Conservation (phyloP, 306 rosid genomes). For the Quercus parvula region DNA sequence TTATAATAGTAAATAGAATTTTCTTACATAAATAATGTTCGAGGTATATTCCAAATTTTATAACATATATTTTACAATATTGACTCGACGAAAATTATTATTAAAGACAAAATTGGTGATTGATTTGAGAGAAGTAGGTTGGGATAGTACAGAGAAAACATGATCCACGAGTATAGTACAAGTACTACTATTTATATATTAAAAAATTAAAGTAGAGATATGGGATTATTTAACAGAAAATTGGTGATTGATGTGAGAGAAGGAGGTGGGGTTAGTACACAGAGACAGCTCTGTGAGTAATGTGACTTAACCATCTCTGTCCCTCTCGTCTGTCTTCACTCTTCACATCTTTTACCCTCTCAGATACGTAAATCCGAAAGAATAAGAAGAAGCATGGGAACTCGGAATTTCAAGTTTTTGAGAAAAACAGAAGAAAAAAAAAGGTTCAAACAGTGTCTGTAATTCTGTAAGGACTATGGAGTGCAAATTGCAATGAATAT, state of each 20-base stretch:
- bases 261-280: conserved; percentile 38
- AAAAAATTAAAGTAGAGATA: conserved; percentile 13
- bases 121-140: too few relatives aligned
- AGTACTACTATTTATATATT: too few relatives aligned
- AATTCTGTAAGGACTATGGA: not conserved
- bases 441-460: conserved; percentile 6
- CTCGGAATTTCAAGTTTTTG: conserved; percentile 32
- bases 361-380: conserved; percentile 56
- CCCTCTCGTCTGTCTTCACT: conserved; percentile 34
- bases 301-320: conserved; percentile 60
- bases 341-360: conserved; percentile 69
- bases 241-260: conserved; percentile 56
- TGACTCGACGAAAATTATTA: too few relatives aligned
- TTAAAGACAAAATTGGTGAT: not conserved
- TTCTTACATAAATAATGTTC: too few relatives aligned
- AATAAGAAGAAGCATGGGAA: conserved; percentile 36
- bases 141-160: too few relatives aligned
- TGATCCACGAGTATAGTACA: too few relatives aligned
- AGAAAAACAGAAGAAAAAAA: conserved; percentile 15
- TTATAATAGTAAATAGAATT: too few relatives aligned
- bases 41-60: too few relatives aligned
- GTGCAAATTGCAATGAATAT: conserved; percentile 7
- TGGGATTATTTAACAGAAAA: conserved; percentile 26
- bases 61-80: too few relatives aligned
- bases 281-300: conserved; percentile 34